Evolutionary conservation across 2,329 filamentous ascomycete genomes (phyloP), one percentile per base, ranked within the genome.

Genomic region (Trichoderma koningiopsis): DNA sequence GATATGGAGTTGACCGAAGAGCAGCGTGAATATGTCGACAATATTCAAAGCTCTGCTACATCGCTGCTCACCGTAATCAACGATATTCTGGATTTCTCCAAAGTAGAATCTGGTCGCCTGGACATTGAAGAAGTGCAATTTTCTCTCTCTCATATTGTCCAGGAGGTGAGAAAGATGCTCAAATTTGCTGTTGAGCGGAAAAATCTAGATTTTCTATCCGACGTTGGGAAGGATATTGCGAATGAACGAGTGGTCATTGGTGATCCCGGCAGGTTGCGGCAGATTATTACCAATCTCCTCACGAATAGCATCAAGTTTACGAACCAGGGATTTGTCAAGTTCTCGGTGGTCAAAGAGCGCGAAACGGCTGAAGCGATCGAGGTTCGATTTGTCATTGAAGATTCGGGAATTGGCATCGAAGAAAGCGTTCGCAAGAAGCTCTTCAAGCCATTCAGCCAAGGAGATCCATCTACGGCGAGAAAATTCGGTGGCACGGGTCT

Each of bases 71-170:
- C 92, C 0, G 91, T 97, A 52, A 96, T 97, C 79, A 96, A 97
- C 75, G 93, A 97, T 75, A 96, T 96, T 68, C 83, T 97, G 1
- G 93, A 96, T 79, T 94, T 96, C 77, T 96, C 92, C 4, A 96
- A 96, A 78, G 90, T 93, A 1, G 92, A 94, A 76, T 92, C 90
- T 10, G 92, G 92, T 3, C 85, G 90, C 8, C 80, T 94, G 24
- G 91, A 94, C 71, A 90, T 94, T 52, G 92, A 94, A 78, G 91
- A 94, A 74, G 91, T 94, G 0, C 91, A 93, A 71, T 95, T 94
- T 74, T 92, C 90, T 33, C 82, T 94, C 2, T 89, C 89, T 0
- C 84, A 92, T 1, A 88, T 93, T 14, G 87, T 94, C 7, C 86
- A 89, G 58, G 93, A 96, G 76, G 92, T 96, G 24, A 91, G 89